Evolutionary conservation across 768 basidiomycete genomes (phyloP).

Genomic region (Phylloporus arenicola): DNA sequence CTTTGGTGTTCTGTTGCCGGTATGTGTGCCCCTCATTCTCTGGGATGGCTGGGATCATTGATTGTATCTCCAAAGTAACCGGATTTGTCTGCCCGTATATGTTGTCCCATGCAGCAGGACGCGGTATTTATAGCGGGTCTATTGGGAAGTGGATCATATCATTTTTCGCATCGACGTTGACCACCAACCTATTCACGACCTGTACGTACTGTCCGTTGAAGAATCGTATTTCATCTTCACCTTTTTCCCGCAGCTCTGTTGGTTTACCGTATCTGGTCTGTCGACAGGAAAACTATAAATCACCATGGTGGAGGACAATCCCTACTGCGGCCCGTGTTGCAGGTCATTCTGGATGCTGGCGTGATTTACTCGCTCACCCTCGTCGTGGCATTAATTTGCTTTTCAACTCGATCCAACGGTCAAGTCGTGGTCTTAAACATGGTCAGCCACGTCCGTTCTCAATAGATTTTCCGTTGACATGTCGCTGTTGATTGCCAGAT

Average conservation of each 20-base stretch:
- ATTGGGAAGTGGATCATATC: constrained; percentile 30
- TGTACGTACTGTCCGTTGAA: constrained; percentile 2
- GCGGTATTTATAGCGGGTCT: constrained; percentile 19
- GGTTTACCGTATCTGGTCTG: constrained; percentile 23
- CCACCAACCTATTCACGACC: constrained; percentile 6
- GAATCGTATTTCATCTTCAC: too few species aligned
- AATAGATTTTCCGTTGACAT: too few species aligned
- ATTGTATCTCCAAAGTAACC: constrained; percentile 4
- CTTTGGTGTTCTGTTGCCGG: constrained; percentile 24
- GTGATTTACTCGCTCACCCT: too few species aligned
- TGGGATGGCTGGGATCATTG: background rate
- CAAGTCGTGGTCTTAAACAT: constrained; percentile 1
- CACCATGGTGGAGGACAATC: constrained; percentile 2
- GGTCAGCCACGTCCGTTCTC: too few species aligned
- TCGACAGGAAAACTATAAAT: constrained; percentile 16
- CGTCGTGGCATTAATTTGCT: constrained; percentile 21
- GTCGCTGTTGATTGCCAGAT: too few species aligned
- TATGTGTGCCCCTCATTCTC: background rate
- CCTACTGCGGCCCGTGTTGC: constrained; percentile 7
- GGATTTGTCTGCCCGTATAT: constrained; percentile 13
- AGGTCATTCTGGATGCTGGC: constrained; percentile 5
- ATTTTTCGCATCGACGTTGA: constrained; percentile 28
- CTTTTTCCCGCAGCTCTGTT: constrained; percentile 14
- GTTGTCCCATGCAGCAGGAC: constrained; percentile 2
- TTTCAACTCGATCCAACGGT: constrained; percentile 23